Percentiles rank a stretch among this genome's conserved stretches.
Conservation (phyloP, 176 grass and related monocot species). For the Cenchrus purpureus region DNA sequence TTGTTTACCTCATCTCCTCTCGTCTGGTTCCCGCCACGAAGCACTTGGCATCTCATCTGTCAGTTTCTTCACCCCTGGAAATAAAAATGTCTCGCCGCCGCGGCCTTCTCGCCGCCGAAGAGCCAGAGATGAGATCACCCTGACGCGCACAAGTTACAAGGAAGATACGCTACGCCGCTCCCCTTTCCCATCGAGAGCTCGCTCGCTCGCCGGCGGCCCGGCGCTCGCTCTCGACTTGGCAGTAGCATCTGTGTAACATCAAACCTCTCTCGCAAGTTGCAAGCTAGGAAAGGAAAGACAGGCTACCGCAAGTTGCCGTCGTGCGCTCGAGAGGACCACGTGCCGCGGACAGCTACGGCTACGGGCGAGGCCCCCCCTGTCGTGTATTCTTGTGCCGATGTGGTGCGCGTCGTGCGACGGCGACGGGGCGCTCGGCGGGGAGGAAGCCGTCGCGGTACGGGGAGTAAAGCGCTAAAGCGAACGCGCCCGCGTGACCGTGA, state of each 20-base stretch:
- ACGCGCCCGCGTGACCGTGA: not conserved
- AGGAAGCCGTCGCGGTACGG: not conserved
- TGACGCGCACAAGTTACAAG: not conserved
- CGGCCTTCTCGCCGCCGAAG: conserved; percentile 37
- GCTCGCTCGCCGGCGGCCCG: not conserved
- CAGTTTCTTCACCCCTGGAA: not conserved
- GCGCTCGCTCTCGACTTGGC: not conserved
- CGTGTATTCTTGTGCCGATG: conserved; percentile 8
- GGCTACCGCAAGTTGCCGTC: conserved; percentile 3
- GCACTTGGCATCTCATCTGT: conserved; percentile 10
- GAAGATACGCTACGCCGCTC: not conserved
- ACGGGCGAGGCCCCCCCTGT: not conserved
- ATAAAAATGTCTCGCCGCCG: not conserved
- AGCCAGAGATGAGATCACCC: not conserved
- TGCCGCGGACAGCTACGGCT: conserved; percentile 32
- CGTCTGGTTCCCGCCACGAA: not conserved
- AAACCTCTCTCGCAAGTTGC: conserved; percentile 11
- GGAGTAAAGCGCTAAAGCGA: conserved; percentile 35
- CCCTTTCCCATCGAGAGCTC: not conserved
- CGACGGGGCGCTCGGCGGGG: not conserved
- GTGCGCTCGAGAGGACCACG: conserved; percentile 23
- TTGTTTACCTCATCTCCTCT: conserved; percentile 47
- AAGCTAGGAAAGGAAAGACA: not conserved
- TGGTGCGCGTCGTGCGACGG: conserved; percentile 33
- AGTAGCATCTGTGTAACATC: not conserved